phyloP scores from a whole-genome alignment of 805 yeast species.

The Debaryomyces prosopidis region DNA sequence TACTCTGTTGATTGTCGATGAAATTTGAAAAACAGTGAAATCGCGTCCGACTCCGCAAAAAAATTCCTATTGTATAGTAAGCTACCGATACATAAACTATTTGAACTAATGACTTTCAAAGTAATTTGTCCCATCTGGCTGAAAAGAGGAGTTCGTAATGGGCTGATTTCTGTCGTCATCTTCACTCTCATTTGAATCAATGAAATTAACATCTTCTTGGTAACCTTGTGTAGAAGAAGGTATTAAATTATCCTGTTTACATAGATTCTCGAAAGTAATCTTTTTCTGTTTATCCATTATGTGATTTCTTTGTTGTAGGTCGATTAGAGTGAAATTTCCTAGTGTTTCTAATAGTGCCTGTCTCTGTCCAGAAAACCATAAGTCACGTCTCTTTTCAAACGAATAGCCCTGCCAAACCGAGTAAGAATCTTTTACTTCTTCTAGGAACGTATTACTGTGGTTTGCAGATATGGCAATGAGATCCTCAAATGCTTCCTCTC shows the following conservation, averaged over 20 bases:
- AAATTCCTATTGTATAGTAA: background rate
- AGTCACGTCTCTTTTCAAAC: conserved; percentile 2
- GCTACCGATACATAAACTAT: background rate
- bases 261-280: conserved; percentile 10
- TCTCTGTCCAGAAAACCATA: conserved; percentile 9
- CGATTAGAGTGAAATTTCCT: conserved; percentile 10
- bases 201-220: conserved; percentile 5
- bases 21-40: background rate
- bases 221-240: background rate
- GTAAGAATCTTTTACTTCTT: conserved; percentile 5
- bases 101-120: background rate
- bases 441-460: conserved; percentile 3
- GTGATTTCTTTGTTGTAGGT: conserved; percentile 9
- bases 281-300: conserved; percentile 8
- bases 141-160: background rate
- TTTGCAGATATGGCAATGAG: background rate
- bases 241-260: conserved; percentile 11
- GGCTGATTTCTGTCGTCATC: background rate
- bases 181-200: conserved; percentile 5
- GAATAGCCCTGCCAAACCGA: conserved; percentile 7
- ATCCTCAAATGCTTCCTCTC: conserved; percentile 3
- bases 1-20: background rate
- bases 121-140: background rate
- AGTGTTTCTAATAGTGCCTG: conserved; percentile 7
- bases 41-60: background rate